Conservation (phyloP, 495 filamentous ascomycete species). For the Penicillium diatomitis region DNA sequence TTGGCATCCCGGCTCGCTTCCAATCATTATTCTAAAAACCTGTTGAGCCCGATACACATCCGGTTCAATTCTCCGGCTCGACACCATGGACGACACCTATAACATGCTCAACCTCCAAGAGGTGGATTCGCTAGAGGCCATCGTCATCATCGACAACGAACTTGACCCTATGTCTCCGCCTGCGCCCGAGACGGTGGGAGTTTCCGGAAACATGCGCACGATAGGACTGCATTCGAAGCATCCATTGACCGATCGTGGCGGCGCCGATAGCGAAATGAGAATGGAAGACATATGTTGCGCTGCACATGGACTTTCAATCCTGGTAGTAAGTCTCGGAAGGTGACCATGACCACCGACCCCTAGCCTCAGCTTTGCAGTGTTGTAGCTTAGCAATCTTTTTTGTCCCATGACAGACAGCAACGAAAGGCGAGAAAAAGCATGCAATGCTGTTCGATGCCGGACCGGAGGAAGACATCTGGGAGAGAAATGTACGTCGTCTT, state of each 20-base stretch:
- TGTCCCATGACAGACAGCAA: slow-evolving; percentile 37
- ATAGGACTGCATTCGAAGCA: slow-evolving; percentile 25
- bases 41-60: neutral
- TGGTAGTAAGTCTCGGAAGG: slow-evolving; percentile 32
- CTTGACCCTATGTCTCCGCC: slow-evolving; percentile 47
- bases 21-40: too few species aligned
- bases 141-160: slow-evolving; percentile 48
- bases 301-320: slow-evolving; percentile 49
- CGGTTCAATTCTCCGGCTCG: neutral
- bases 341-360: neutral
- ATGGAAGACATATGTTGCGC: slow-evolving; percentile 53
- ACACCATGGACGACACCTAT: neutral
- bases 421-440: slow-evolving; percentile 39
- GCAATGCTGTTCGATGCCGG: slow-evolving; percentile 53
- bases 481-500: slow-evolving; percentile 44
- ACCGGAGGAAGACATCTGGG: slow-evolving; percentile 48
- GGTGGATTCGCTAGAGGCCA: slow-evolving; percentile 39
- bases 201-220: slow-evolving; percentile 32
- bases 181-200: slow-evolving; percentile 39
- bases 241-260: slow-evolving; percentile 29
- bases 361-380: neutral
- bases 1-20: too few species aligned
- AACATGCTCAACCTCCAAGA: slow-evolving; percentile 24
- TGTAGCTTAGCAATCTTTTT: too few species aligned
- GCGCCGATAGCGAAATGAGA: slow-evolving; percentile 35